A percentile compares a stretch with the other conserved stretches of the same genome.
Conservation (phyloP, 2,329 filamentous ascomycete species). For the Aspergillus japonicus region DNA sequence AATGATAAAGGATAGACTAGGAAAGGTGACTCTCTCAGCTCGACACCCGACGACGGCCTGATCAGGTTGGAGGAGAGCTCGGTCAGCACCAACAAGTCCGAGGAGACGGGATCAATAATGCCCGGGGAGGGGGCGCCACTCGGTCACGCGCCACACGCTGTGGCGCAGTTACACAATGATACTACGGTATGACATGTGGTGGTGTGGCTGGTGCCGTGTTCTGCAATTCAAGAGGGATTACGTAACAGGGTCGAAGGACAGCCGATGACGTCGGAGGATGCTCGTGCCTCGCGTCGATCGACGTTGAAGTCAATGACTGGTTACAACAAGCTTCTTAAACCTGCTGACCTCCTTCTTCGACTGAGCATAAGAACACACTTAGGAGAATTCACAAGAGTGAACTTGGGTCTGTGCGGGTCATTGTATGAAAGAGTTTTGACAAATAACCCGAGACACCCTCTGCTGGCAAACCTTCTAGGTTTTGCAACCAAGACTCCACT, state of each 20-base stretch:
- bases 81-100: not conserved
- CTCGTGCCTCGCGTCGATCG: not conserved
- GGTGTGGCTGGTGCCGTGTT: constrained; percentile 1
- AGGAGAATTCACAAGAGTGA: not conserved
- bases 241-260: not conserved
- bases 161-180: constrained; percentile 11
- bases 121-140: not conserved
- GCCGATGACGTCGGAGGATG: constrained; percentile 4
- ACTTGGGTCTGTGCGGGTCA: too few relatives aligned
- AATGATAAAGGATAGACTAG: not conserved
- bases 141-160: not conserved
- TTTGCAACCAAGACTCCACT: not conserved
- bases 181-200: constrained; percentile 9
- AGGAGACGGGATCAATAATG: not conserved
- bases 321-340: not conserved
- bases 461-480: not conserved
- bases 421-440: too few relatives aligned
- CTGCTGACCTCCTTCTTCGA: not conserved
- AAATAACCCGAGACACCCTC: not conserved
- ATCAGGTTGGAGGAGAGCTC: not conserved
- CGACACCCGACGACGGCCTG: constrained; percentile 8
- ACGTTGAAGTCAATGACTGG: constrained; percentile 6
- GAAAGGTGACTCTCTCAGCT: constrained; percentile 2
- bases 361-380: not conserved
- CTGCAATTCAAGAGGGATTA: not conserved